Evolutionary conservation across 768 basidiomycete species (phyloP), one percentile per base, ranked within the genome.

Genomic region (Termitomyces sp.): DNA sequence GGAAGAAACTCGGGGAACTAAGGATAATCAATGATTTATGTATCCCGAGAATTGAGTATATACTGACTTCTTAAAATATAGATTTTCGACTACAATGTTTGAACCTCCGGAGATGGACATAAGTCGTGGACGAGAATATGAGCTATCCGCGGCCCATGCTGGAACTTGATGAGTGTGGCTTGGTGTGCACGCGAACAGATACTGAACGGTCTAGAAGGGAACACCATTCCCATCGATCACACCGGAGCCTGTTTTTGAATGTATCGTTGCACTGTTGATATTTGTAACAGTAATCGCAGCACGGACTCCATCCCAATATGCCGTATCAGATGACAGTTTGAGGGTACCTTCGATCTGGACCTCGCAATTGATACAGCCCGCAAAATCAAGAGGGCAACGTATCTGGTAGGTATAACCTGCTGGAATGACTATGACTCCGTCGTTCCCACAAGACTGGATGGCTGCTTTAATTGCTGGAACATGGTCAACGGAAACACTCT

Each of bases 301-400:
- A 10, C 63, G 55, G n/a, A 67, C 63, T n/a, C 70, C 72, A 57
- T 73, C 63, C 72, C 71, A 73, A 52, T 67, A 70, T 11, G 57
- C 59, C 20, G 66, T 59, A 45, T 73, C 66, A n/a, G 70, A 65
- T 1, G 17, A 43, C 42, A 73, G 62, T 58, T 72, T 72, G 20
- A 73, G 62, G 0, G 68, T 73, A 3, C 71, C 73, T 59, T 74
- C 72, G 12, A 73, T 59, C 47, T 73, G 73, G 25, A 73, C 64
- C 43, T 72, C 69, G 50, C 72, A 73, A 12, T 65, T 65, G 15
- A 63, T 62, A 63, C 73, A 74, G n/a, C 73, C 71, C 52, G 70
- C 60, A 38, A 73, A 72, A 15, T 65, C 65, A 4, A 74, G 62
- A 5, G 68, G 68, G 4, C 67, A 68, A 5, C 70, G 70, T 36